Evolutionary conservation across 306 rosid species (phyloP).

Genomic region (Erythrophleum fordii): DNA sequence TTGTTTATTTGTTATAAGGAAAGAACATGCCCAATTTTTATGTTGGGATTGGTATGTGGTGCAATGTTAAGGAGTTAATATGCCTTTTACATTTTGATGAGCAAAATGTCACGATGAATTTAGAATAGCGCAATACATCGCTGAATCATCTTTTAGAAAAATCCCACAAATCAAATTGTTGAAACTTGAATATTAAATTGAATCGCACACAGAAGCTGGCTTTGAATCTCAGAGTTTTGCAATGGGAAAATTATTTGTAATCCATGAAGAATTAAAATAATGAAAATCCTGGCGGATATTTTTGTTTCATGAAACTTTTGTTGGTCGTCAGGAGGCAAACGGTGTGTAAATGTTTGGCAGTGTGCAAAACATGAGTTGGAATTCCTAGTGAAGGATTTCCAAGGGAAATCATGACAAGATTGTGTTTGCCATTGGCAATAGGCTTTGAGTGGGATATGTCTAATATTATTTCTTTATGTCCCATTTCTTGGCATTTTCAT

Average conservation of each 20-base stretch:
- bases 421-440: neutral
- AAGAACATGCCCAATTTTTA: neutral
- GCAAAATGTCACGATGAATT: neutral
- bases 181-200: constrained; percentile 16
- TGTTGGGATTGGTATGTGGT: constrained; percentile 12
- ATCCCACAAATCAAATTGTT: constrained; percentile 4
- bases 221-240: neutral
- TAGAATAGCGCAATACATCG: neutral
- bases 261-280: neutral
- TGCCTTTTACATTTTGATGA: neutral
- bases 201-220: neutral
- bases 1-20: constrained; percentile 1
- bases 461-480: neutral
- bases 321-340: neutral
- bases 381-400: constrained; percentile 17
- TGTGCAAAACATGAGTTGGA: neutral
- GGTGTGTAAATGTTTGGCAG: neutral
- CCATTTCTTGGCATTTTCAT: too few species aligned
- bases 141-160: constrained; percentile 13
- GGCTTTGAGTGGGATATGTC: constrained; percentile 1
- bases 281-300: neutral
- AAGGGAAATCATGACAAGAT: neutral
- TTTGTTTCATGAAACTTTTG: neutral
- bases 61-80: constrained; percentile 2
- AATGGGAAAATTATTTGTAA: neutral